Percentiles rank a stretch among this genome's conserved stretches.
These are phyloP conservation scores for Fusarium sororula DNA, from an alignment of 2,329 filamentous ascomycete genomes.

Conservation along the genomic window DNA sequence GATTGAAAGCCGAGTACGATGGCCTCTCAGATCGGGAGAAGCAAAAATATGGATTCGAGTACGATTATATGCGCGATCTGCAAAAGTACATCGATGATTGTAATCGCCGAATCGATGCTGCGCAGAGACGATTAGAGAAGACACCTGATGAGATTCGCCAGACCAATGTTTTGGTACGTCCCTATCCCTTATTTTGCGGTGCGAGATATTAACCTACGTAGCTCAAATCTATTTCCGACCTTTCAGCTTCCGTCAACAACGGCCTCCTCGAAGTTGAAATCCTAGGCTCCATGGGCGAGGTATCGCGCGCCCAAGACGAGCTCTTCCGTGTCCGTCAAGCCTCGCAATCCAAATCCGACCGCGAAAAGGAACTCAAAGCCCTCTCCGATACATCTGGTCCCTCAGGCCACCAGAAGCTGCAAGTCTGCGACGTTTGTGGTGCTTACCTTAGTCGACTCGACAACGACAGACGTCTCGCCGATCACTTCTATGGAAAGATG, in stretches of 20 bases:
- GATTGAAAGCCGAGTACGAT: conserved; percentile 89
- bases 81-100: conserved; percentile 97
- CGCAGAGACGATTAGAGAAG: conserved; percentile 92
- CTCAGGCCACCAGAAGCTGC: conserved; percentile 94
- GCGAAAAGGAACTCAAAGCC: conserved; percentile 87
- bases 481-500: conserved; percentile 99
- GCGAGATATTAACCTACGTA: conserved; percentile 33
- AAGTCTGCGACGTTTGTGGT: conserved; percentile 98
- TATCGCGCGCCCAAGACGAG: conserved; percentile 85
- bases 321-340: conserved; percentile 85
- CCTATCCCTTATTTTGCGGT: accelerated
- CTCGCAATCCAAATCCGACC: conserved; percentile 81
- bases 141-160: conserved; percentile 97
- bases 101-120: conserved; percentile 90
- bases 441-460: conserved; percentile 92
- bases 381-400: conserved; percentile 92
- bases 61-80: conserved; percentile 95
- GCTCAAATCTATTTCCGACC: conserved; percentile 85
- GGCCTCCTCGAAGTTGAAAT: conserved; percentile 88
- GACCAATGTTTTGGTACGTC: conserved; percentile 79
- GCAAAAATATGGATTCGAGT: conserved; percentile 87
- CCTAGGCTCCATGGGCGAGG: conserved; percentile 81
- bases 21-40: conserved; percentile 75
- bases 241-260: conserved; percentile 79
- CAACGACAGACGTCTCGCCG: conserved; percentile 91